Conservation (phyloP, 805 yeast genomes). For the Barnettozyma siamensis region DNA sequence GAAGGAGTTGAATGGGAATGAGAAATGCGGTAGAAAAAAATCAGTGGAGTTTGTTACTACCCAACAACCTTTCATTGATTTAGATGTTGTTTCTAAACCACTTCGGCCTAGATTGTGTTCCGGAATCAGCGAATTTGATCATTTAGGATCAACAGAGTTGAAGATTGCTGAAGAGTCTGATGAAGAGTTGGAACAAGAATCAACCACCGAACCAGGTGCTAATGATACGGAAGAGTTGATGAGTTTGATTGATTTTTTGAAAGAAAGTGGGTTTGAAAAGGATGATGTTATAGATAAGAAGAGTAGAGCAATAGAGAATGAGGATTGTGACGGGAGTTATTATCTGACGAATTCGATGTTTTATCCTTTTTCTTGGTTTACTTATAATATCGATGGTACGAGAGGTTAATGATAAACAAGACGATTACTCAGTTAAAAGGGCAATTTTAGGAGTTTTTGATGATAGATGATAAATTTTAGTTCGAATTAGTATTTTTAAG, state of each 20-base stretch:
- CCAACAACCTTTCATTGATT: conserved; percentile 13
- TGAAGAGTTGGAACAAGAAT: conserved; percentile 2
- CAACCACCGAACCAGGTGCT: not conserved
- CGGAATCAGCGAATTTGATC: not conserved
- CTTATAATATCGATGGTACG: not conserved
- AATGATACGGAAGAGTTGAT: not conserved
- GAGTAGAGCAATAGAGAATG: not conserved
- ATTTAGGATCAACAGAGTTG: conserved; percentile 3
- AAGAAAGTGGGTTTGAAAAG: not conserved
- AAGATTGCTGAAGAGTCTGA: conserved; percentile 4
- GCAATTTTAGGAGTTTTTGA: too few relatives aligned
- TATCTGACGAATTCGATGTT: not conserved
- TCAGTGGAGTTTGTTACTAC: not conserved
- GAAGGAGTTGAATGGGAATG: not conserved
- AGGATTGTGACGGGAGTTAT: not conserved
- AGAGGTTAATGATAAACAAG: too few relatives aligned
- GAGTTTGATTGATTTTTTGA: not conserved
- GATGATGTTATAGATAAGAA: not conserved
- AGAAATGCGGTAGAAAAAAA: not conserved
- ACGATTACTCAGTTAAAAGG: too few relatives aligned
- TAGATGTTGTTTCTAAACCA: conserved; percentile 13
- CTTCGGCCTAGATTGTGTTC: conserved; percentile 7
- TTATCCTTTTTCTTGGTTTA: not conserved
- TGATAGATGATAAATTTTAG: too few relatives aligned
- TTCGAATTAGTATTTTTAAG: too few relatives aligned